Evolutionary conservation across 495 filamentous ascomycete genomes (phyloP).

Genomic region (Chaetomium cochliodes): DNA sequence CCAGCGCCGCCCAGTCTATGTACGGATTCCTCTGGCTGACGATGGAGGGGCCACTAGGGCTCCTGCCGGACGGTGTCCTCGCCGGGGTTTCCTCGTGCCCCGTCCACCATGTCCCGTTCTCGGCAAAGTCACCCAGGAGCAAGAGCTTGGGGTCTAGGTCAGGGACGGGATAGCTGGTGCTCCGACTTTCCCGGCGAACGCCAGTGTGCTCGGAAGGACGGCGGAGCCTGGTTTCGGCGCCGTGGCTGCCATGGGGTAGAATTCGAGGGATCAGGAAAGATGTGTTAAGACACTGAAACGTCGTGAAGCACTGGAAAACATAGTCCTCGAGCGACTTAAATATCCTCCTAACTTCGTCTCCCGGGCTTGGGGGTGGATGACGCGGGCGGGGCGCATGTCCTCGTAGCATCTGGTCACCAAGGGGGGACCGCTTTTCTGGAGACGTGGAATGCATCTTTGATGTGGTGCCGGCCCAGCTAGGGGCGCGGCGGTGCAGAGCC

Average conservation of each 20-base stretch:
- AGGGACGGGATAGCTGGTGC: conserved; percentile 38
- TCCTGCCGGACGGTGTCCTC: conserved; percentile 37
- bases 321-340: conserved; percentile 78
- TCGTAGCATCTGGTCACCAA: conserved; percentile 10
- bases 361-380: conserved; percentile 27
- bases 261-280: conserved; percentile 59
- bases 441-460: conserved; percentile 42
- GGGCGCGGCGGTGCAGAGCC: conserved; percentile 33
- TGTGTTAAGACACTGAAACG: conserved; percentile 67
- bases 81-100: conserved; percentile 49
- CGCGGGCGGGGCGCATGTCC: conserved; percentile 16
- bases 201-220: conserved; percentile 22
- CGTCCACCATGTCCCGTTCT: conserved; percentile 86
- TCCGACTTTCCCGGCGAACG: conserved; percentile 32
- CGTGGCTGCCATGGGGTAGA: conserved; percentile 14
- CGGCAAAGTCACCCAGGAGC: conserved; percentile 73
- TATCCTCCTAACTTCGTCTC: conserved; percentile 43
- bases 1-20: conserved; percentile 72
- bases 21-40: conserved; percentile 65
- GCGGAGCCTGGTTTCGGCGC: conserved; percentile 22
- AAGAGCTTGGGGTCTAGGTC: conserved; percentile 73
- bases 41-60: conserved; percentile 37
- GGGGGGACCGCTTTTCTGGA: conserved; percentile 35
- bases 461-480: conserved; percentile 28
- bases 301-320: conserved; percentile 64